A percentile compares a stretch with the other conserved stretches of the same genome.
Evolutionary conservation across 352 stramenopile genomes (phyloP).

Genomic region (Phytophthora tubulina): DNA sequence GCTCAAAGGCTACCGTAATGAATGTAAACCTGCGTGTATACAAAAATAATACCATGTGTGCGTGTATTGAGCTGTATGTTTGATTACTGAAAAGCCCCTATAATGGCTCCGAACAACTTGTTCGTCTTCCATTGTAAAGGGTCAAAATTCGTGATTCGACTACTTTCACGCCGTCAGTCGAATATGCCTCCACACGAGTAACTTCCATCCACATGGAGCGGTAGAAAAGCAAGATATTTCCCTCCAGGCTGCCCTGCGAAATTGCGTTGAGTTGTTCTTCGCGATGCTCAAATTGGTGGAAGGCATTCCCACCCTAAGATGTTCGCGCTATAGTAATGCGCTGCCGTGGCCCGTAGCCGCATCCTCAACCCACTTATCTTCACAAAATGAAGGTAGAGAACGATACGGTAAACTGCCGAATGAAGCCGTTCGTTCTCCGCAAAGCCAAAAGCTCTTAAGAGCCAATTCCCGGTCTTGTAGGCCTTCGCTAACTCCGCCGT

Average conservation of each 20-base stretch:
- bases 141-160: no score
- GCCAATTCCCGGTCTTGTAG: not conserved
- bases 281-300: not conserved
- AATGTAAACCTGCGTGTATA: no score
- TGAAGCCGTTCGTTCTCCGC: not conserved
- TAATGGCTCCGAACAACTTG: no score
- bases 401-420: slow-evolving; percentile 1
- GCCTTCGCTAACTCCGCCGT: not conserved
- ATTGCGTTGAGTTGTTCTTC: not conserved
- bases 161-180: no score
- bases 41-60: no score
- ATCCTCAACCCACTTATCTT: slow-evolving; percentile 4
- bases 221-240: not conserved
- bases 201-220: not conserved
- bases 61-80: no score
- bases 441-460: not conserved
- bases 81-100: no score
- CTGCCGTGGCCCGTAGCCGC: not conserved
- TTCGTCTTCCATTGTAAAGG: no score
- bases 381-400: not conserved
- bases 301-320: slow-evolving; percentile 1
- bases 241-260: not conserved
- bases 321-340: not conserved
- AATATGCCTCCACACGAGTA: not conserved
- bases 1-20: no score